These are phyloP conservation scores for Setaria italica DNA, from an alignment of 202 grass and related monocot species.

Conservation along the genomic window DNA sequence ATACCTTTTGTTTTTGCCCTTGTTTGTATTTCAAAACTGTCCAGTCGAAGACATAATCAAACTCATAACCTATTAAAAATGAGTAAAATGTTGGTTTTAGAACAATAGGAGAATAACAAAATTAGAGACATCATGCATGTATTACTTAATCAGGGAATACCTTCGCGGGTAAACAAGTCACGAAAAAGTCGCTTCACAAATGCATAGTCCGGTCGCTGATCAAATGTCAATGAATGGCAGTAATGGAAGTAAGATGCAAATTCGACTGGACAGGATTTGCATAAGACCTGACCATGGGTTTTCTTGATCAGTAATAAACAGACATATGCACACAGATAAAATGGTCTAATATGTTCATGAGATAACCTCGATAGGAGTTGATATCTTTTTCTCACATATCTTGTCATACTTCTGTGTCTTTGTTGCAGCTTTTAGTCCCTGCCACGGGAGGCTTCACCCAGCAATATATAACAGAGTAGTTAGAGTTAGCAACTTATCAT, in stretches of 20 bases:
- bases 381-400: constrained; percentile 94
- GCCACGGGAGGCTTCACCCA: constrained; percentile 88
- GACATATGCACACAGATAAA: background rate
- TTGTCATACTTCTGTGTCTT: constrained; percentile 98
- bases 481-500: constrained; percentile 29
- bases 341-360: constrained; percentile 32
- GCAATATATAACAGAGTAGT: constrained; percentile 35
- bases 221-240: constrained; percentile 84
- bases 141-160: constrained; percentile 51
- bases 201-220: constrained; percentile 88
- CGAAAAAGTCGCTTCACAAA: constrained; percentile 84
- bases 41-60: constrained; percentile 98
- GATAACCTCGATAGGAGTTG: constrained; percentile 87
- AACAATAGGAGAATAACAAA: constrained; percentile 37
- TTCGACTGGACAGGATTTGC: constrained; percentile 83
- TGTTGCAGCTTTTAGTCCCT: constrained; percentile 94
- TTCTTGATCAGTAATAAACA: constrained; percentile 38
- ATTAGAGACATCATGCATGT: background rate
- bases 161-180: constrained; percentile 79
- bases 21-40: constrained; percentile 88
- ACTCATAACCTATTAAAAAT: constrained; percentile 72
- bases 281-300: constrained; percentile 68
- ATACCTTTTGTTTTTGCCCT: constrained; percentile 64
- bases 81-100: constrained; percentile 17
- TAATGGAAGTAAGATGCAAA: constrained; percentile 96